phyloP scores from a whole-genome alignment of 768 basidiomycete species.

The Russula sp. region DNA sequence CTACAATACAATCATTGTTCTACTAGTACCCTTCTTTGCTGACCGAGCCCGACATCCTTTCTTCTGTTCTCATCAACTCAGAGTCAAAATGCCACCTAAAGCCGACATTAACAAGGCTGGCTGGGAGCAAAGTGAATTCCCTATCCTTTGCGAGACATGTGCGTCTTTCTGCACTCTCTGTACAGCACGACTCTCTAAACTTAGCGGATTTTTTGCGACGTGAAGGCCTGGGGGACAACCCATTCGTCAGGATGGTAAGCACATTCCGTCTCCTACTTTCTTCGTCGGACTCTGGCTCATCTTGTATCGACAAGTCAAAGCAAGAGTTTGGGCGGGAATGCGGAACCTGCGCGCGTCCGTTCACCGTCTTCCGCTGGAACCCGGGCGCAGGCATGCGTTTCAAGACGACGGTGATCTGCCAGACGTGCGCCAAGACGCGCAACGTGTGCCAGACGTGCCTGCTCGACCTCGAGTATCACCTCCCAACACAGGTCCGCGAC shows the following conservation, averaged over 20 bases:
- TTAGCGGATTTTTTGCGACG: not conserved
- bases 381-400: constrained; percentile 88
- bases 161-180: constrained; percentile 28
- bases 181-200: not conserved
- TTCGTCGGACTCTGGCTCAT: not conserved
- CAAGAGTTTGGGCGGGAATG: constrained; percentile 95
- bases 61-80: not conserved
- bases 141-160: constrained; percentile 93
- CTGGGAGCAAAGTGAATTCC: constrained; percentile 91
- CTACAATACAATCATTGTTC: not conserved
- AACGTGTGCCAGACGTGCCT: constrained; percentile 98
- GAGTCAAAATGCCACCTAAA: constrained; percentile 57
- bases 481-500: constrained; percentile 96
- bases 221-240: constrained; percentile 78
- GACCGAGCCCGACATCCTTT: not conserved
- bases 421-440: constrained; percentile 94
- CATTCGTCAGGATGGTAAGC: constrained; percentile 90
- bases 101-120: constrained; percentile 94
- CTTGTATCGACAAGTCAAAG: constrained; percentile 59
- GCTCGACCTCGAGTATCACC: constrained; percentile 90
- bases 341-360: constrained; percentile 94
- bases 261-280: not conserved
- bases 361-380: constrained; percentile 98
- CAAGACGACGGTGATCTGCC: constrained; percentile 97
- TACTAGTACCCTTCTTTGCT: not conserved